Percentiles rank a stretch among this genome's conserved stretches.
phyloP scores from a whole-genome alignment of 2,329 filamentous ascomycete genomes.

The Hymenoscyphus salicellus region DNA sequence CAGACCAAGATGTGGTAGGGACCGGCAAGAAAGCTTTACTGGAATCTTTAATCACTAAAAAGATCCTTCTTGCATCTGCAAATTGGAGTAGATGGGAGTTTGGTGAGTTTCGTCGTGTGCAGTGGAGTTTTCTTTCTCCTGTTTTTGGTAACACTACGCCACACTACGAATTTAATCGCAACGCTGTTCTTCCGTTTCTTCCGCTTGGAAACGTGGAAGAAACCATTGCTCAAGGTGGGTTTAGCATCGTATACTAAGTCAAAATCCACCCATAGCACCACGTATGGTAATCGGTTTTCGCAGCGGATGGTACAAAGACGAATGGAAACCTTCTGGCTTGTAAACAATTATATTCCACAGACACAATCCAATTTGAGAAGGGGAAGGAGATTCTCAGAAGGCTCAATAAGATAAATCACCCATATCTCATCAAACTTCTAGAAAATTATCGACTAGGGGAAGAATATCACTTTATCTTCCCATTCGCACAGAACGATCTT shows the following conservation, averaged over 20 bases:
- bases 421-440: slow-evolving; percentile 17
- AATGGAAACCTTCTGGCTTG: slow-evolving; percentile 16
- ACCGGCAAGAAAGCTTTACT: no score
- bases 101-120: neutral
- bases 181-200: neutral
- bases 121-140: neutral
- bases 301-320: no score
- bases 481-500: slow-evolving; percentile 31
- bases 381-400: slow-evolving; percentile 18
- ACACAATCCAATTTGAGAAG: slow-evolving; percentile 19
- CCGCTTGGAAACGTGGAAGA: neutral
- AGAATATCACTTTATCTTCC: slow-evolving; percentile 35
- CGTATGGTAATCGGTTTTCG: neutral
- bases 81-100: no score
- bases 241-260: slow-evolving; percentile 24
- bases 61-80: no score
- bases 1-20: no score
- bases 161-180: neutral
- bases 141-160: neutral
- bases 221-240: slow-evolving; percentile 16
- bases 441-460: slow-evolving; percentile 28
- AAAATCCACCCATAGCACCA: slow-evolving; percentile 27
- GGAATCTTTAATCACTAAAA: no score
- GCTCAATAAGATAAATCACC: slow-evolving; percentile 18
- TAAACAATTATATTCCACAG: slow-evolving; percentile 20